These are phyloP conservation scores for Pyrenula massariospora DNA, from an alignment of 495 filamentous ascomycete species.

Conservation along the genomic window DNA sequence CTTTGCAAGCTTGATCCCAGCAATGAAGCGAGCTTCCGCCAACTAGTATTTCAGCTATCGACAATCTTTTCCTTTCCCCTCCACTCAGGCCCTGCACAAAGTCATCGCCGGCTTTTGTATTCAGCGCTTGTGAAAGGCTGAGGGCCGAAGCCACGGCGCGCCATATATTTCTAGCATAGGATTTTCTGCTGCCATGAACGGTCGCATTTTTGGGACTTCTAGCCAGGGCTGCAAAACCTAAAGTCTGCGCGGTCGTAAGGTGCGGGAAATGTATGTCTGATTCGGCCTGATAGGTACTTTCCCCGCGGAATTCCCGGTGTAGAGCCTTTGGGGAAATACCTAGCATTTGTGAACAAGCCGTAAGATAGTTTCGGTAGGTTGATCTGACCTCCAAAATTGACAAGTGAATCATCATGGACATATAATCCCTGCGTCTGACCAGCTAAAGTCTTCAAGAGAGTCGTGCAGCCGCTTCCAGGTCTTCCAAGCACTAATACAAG, in stretches of 20 bases:
- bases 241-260: slow-evolving; percentile 59
- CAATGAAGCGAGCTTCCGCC: slow-evolving; percentile 47
- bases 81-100: slow-evolving; percentile 9
- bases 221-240: slow-evolving; percentile 48
- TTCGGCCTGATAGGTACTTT: slow-evolving; percentile 51
- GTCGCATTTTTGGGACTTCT: slow-evolving; percentile 7
- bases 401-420: slow-evolving; percentile 25
- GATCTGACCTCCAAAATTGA: slow-evolving; percentile 36
- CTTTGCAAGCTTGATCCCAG: slow-evolving; percentile 52
- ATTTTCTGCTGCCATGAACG: not conserved
- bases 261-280: slow-evolving; percentile 65
- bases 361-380: not conserved
- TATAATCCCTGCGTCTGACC: slow-evolving; percentile 27
- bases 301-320: slow-evolving; percentile 41
- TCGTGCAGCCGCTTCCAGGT: slow-evolving; percentile 33
- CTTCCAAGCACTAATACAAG: slow-evolving; percentile 34
- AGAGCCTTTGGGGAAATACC: slow-evolving; percentile 9
- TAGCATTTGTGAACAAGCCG: not conserved
- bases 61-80: slow-evolving; percentile 55
- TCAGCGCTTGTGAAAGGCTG: not conserved
- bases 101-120: slow-evolving; percentile 6
- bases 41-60: slow-evolving; percentile 53
- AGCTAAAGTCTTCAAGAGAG: slow-evolving; percentile 25
- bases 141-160: not conserved
- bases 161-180: not conserved